Evolutionary conservation across 225 moss, liverwort and hornwort species (phyloP).

Genomic region (Climacium dendroides): DNA sequence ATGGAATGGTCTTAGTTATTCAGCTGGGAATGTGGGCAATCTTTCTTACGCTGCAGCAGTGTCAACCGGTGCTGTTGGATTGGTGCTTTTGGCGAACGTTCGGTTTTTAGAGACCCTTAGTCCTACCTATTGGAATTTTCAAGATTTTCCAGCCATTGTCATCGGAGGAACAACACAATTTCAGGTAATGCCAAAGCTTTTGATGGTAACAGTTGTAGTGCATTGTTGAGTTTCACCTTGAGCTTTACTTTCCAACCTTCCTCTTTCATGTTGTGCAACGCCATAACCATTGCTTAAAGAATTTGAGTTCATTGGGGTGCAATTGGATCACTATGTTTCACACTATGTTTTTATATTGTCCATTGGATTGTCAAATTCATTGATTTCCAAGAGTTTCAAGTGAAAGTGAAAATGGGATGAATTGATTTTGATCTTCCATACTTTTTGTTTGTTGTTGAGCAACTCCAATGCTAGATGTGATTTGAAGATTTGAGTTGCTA

Average conservation of each 20-base stretch:
- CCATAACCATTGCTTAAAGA: not conserved
- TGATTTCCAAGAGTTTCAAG: not conserved
- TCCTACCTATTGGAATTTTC: constrained; percentile 7
- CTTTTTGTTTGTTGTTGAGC: not conserved
- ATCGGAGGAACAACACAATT: not conserved
- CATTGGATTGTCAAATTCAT: not conserved
- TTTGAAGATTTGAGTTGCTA: not conserved
- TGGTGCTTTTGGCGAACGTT: constrained; percentile 3
- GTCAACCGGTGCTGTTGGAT: constrained; percentile 15
- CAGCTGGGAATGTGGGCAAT: not conserved
- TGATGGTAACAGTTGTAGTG: not conserved
- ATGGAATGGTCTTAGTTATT: constrained; percentile 1
- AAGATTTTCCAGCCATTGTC: constrained; percentile 11
- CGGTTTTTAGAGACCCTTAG: not conserved
- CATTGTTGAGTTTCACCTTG: not conserved
- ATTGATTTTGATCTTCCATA: not conserved
- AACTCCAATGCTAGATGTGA: not conserved
- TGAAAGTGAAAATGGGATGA: not conserved
- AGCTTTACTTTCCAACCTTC: not conserved
- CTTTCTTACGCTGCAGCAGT: not conserved
- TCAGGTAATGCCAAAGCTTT: not conserved
- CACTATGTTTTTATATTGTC: not conserved
- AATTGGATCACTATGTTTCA: no score
- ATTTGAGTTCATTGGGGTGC: not conserved
- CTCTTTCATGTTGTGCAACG: not conserved